A percentile compares a stretch with the other conserved stretches of the same genome.
Evolutionary conservation across 495 filamentous ascomycete genomes (phyloP).

Genomic region (Trichocladium antarcticum): DNA sequence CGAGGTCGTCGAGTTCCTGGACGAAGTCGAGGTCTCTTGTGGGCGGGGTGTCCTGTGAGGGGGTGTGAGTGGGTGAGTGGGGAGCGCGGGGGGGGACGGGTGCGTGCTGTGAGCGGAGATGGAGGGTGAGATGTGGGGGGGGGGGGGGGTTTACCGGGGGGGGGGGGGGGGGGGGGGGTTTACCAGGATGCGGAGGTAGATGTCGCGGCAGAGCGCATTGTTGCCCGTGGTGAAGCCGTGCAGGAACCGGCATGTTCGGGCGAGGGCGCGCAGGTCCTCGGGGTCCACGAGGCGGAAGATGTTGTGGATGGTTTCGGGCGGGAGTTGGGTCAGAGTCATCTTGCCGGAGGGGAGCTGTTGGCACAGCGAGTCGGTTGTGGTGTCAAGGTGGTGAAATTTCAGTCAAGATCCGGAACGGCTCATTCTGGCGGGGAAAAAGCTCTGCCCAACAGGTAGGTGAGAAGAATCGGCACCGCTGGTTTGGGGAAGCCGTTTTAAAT

Average conservation of each 20-base stretch:
- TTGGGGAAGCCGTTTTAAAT: no score
- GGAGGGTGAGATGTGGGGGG: conserved; percentile 35
- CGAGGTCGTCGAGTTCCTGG: conserved; percentile 35
- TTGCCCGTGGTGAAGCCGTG: conserved; percentile 42
- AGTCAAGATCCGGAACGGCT: no score
- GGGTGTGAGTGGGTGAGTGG: no score
- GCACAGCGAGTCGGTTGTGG: neutral
- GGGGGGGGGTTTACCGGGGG: conserved; percentile 31
- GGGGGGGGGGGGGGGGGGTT: no score
- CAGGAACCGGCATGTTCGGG: conserved; percentile 38
- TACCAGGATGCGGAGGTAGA: conserved; percentile 41
- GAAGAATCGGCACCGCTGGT: no score
- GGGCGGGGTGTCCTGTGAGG: conserved; percentile 31
- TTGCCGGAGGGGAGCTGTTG: conserved; percentile 7
- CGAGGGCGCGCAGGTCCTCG: conserved; percentile 38
- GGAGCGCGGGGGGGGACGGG: no score
- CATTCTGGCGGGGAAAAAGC: no score
- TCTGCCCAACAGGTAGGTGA: no score
- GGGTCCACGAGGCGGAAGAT: conserved; percentile 46
- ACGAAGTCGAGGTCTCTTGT: conserved; percentile 39
- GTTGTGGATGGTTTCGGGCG: conserved; percentile 47
- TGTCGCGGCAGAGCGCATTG: conserved; percentile 38
- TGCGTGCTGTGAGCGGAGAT: no score
- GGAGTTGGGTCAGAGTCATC: conserved; percentile 33
- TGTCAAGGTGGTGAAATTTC: no score